Evolutionary conservation across 768 basidiomycete genomes (phyloP).

Genomic region (Trametes cubensis): DNA sequence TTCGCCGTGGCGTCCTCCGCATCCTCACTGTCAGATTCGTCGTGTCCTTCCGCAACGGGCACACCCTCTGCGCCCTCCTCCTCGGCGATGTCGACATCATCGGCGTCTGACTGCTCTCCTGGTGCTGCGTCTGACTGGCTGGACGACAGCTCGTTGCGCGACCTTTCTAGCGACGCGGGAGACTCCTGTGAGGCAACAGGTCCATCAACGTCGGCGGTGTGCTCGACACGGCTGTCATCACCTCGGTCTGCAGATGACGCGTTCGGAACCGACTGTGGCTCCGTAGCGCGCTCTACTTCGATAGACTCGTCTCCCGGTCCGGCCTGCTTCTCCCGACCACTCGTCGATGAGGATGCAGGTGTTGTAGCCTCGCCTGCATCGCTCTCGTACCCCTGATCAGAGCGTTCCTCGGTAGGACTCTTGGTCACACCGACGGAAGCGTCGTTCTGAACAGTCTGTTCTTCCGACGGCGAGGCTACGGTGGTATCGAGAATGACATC

Average conservation of each 20-base stretch:
- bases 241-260: constrained; percentile 5
- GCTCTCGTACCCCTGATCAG: constrained; percentile 8
- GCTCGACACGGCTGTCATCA: constrained; percentile 12
- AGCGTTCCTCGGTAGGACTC: neutral
- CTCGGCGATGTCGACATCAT: neutral
- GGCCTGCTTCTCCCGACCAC: neutral
- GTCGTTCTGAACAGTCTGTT: neutral
- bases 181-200: constrained; percentile 10
- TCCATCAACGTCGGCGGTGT: constrained; percentile 15
- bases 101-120: neutral
- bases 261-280: neutral
- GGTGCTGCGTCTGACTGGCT: no score
- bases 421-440: neutral
- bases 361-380: neutral
- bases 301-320: neutral
- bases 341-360: neutral
- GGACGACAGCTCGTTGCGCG: neutral
- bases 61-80: neutral
- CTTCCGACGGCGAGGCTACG: neutral
- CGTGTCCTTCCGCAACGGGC: neutral
- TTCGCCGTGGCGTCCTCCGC: neutral
- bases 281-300: neutral
- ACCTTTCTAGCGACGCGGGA: neutral
- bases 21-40: neutral
- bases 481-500: no score